These are phyloP conservation scores for Raffaelea albimanens DNA, from an alignment of 2,329 filamentous ascomycete species.

Conservation along the genomic window DNA sequence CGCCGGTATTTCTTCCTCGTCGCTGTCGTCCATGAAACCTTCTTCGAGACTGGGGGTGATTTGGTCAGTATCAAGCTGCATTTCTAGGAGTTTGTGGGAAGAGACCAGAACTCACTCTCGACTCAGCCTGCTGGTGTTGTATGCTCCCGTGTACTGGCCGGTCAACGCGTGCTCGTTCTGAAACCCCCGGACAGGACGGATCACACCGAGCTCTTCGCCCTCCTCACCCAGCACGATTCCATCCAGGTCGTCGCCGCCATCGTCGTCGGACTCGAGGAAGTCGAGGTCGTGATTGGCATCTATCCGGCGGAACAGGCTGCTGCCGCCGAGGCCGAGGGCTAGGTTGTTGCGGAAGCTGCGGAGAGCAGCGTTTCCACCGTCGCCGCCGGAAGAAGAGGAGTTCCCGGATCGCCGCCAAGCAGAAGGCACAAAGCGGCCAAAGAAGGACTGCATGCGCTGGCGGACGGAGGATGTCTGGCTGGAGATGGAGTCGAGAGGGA, in stretches of 20 bases:
- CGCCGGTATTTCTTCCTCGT: conserved; percentile 22
- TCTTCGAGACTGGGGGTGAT: conserved; percentile 26
- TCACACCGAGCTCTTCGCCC: conserved; percentile 59
- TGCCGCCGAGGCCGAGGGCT: background rate
- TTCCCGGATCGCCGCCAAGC: conserved; percentile 35
- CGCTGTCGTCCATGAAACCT: conserved; percentile 37
- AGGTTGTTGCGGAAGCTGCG: background rate
- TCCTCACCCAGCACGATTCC: conserved; percentile 35
- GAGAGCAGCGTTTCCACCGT: background rate
- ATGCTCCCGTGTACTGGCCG: conserved; percentile 22
- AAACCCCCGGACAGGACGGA: conserved; percentile 30
- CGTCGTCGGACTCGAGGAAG: conserved; percentile 18
- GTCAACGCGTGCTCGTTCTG: conserved; percentile 21
- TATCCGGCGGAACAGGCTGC: background rate
- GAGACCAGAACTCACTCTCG: conserved; percentile 52
- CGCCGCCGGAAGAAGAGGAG: conserved; percentile 18
- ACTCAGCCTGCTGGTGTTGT: conserved; percentile 56
- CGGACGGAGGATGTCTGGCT: conserved; percentile 46
- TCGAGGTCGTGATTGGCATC: conserved; percentile 29
- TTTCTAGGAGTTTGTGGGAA: too few relatives aligned
- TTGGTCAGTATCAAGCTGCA: too few relatives aligned
- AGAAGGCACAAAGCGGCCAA: conserved; percentile 34
- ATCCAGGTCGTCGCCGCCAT: conserved; percentile 36
- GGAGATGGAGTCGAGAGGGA: conserved; percentile 57
- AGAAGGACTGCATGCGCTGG: conserved; percentile 34